phyloP scores from a whole-genome alignment of 768 basidiomycete species.

The Lactarius hengduanensis region DNA sequence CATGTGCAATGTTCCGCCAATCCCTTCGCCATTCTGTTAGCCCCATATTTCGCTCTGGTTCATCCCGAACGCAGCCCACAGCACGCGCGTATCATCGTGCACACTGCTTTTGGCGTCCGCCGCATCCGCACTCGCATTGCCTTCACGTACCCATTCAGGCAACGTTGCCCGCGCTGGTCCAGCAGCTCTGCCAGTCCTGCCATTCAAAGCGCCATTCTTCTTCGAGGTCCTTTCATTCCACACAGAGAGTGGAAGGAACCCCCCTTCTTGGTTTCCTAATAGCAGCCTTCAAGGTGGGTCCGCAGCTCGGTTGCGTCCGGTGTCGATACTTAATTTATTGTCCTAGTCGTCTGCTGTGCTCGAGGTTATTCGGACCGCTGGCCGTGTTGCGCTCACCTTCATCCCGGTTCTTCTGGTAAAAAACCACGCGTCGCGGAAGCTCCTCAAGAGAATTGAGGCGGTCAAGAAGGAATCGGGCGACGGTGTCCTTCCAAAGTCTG shows the following conservation, averaged over 20 bases:
- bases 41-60: conserved; percentile 10
- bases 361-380: conserved; percentile 65
- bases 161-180: conserved; percentile 19
- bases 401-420: conserved; percentile 65
- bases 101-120: conserved; percentile 10
- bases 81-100: conserved; percentile 8
- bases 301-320: not conserved
- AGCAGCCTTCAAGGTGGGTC: conserved; percentile 63
- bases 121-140: conserved; percentile 13
- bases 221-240: conserved; percentile 43
- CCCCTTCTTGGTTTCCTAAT: conserved; percentile 58
- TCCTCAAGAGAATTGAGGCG: conserved; percentile 51
- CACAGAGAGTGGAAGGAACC: conserved; percentile 34
- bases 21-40: conserved; percentile 10
- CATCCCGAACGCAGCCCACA: not conserved
- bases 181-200: conserved; percentile 6
- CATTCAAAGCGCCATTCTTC: not conserved
- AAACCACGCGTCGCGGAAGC: conserved; percentile 50
- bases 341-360: conserved; percentile 69
- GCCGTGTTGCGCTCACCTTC: conserved; percentile 71
- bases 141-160: conserved; percentile 12
- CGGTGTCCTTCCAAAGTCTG: conserved; percentile 39
- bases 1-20: conserved; percentile 25
- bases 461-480: conserved; percentile 35
- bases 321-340: conserved; percentile 22